Conservation (phyloP, 805 yeast species). For the Wickerhamomyces bovis region DNA sequence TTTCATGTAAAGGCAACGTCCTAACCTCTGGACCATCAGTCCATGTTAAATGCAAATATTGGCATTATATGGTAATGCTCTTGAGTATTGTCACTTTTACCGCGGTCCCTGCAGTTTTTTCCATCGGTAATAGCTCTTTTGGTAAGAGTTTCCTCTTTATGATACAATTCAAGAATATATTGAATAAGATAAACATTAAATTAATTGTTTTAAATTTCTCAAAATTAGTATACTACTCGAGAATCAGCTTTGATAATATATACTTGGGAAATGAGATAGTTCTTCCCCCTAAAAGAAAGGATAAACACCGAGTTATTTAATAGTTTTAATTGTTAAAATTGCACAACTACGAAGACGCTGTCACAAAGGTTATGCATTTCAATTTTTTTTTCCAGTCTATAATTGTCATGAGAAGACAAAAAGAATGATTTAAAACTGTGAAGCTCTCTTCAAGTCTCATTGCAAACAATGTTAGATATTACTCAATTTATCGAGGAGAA, state of each 20-base stretch:
- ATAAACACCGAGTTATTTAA: too few relatives aligned
- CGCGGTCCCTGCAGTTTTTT: too few relatives aligned
- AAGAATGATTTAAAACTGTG: neutral
- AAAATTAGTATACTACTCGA: too few relatives aligned
- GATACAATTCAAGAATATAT: too few relatives aligned
- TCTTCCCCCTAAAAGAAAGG: too few relatives aligned
- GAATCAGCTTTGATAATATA: too few relatives aligned
- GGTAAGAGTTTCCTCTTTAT: too few relatives aligned
- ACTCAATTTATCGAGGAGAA: conserved; percentile 88
- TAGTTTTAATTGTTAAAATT: neutral
- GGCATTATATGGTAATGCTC: neutral
- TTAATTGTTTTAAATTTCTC: too few relatives aligned
- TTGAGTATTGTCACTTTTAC: neutral
- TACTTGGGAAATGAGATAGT: too few relatives aligned
- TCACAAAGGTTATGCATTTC: neutral
- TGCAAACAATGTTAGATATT: conserved; percentile 79
- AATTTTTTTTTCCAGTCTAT: neutral
- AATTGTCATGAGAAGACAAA: neutral
- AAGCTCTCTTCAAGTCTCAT: neutral
- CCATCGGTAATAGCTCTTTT: too few relatives aligned
- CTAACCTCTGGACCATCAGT: conserved; percentile 23
- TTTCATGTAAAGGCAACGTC: conserved; percentile 21
- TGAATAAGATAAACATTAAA: too few relatives aligned
- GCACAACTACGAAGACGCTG: neutral
- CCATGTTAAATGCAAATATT: conserved; percentile 5